These are phyloP conservation scores for Yamadazyma trypodendri DNA, from an alignment of 1,139 yeast genomes.

Conservation along the genomic window DNA sequence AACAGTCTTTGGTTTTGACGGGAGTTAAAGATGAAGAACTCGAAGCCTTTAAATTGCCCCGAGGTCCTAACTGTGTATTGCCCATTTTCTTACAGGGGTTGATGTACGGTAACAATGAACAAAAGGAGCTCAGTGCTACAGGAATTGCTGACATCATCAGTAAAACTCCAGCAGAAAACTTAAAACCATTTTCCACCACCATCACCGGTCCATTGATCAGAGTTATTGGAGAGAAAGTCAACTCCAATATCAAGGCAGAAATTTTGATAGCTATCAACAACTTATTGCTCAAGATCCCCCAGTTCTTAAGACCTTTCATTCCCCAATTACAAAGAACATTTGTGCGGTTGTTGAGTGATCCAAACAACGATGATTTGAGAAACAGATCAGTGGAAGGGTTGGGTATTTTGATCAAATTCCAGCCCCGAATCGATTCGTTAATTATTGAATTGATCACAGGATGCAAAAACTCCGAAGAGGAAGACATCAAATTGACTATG, in stretches of 20 bases:
- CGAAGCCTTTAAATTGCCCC: conserved; percentile 76
- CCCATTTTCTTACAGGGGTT: conserved; percentile 94
- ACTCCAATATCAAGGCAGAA: conserved; percentile 88
- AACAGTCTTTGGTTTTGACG: conserved; percentile 66
- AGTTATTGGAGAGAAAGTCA: conserved; percentile 94
- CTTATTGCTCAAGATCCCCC: conserved; percentile 80
- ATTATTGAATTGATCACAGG: conserved; percentile 81
- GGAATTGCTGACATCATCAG: conserved; percentile 88
- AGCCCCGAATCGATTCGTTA: conserved; percentile 92
- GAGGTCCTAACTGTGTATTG: conserved; percentile 83
- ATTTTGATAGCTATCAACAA: conserved; percentile 81
- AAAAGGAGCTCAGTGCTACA: conserved; percentile 81
- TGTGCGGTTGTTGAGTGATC: conserved; percentile 85
- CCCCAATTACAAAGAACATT: conserved; percentile 98
- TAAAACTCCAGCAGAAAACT: conserved; percentile 76
- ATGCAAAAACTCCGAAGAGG: conserved; percentile 53
- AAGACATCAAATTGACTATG: conserved; percentile 82
- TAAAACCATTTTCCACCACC: conserved; percentile 87
- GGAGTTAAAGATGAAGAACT: conserved; percentile 66
- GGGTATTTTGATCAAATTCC: conserved; percentile 82
- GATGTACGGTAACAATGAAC: conserved; percentile 87
- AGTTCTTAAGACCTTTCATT: conserved; percentile 88
- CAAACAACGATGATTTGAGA: conserved; percentile 68
- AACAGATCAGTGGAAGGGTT: conserved; percentile 88
- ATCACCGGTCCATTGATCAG: conserved; percentile 98